Evolutionary conservation across 148 eudicot species (phyloP).

Genomic region (Vaccinium corymbosum): DNA sequence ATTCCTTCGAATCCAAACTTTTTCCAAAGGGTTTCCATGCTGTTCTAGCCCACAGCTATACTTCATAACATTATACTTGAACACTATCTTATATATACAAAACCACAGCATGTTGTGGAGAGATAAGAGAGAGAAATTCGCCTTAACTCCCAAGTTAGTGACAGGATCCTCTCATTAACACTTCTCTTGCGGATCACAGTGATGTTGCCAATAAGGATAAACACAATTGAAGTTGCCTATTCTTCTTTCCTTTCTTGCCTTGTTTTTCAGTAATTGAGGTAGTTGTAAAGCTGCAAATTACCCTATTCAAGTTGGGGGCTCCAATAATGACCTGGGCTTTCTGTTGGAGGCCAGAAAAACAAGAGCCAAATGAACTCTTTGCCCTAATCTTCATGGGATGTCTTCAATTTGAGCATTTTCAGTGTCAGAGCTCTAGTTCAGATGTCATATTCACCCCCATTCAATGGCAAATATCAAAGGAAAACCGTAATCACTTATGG

Average conservation of each 20-base stretch:
- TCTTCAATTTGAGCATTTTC: neutral
- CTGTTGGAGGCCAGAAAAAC: neutral
- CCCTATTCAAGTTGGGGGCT: neutral
- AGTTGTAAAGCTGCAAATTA: neutral
- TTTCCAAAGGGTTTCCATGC: constrained; percentile 17
- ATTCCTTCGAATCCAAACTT: neutral
- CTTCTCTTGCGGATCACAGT: neutral
- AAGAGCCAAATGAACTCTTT: neutral
- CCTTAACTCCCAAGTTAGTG: neutral
- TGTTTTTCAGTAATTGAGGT: neutral
- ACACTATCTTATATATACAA: constrained; percentile 4
- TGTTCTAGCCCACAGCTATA: constrained; percentile 3
- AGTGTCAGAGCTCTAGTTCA: neutral
- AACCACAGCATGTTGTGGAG: neutral
- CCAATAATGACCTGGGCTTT: neutral
- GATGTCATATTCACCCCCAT: constrained; percentile 14
- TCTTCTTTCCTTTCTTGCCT: neutral
- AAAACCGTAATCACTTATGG: neutral
- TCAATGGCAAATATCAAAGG: neutral
- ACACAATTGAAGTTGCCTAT: neutral
- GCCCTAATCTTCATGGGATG: neutral
- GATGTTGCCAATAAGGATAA: neutral
- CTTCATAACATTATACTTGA: neutral
- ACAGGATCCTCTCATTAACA: neutral
- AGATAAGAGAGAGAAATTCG: neutral